Evolutionary conservation across 179 eudicot genomes (phyloP).

Genomic region (Amaranthus tricolor): DNA sequence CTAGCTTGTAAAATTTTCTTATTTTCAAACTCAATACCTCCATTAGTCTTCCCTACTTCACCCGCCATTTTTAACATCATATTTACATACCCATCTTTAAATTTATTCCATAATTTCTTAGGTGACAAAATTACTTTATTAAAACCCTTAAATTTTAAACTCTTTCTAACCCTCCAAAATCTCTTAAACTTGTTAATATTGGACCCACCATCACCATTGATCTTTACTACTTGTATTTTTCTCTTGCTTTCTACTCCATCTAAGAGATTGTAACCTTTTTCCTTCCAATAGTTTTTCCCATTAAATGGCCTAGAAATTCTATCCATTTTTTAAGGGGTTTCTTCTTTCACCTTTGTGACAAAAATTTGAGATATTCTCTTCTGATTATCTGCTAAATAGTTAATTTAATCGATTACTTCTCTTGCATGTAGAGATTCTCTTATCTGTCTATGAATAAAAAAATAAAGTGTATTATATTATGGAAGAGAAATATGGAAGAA

Average conservation of each 20-base stretch:
- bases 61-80: slow-evolving; percentile 60
- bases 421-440: too few relatives aligned
- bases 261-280: slow-evolving; percentile 22
- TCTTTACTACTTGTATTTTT: slow-evolving; percentile 28
- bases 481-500: not conserved
- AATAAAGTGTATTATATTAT: not conserved
- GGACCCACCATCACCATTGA: slow-evolving; percentile 14
- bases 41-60: slow-evolving; percentile 26
- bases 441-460: too few relatives aligned
- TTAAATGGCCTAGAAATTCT: slow-evolving; percentile 9
- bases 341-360: too few relatives aligned
- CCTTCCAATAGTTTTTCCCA: slow-evolving; percentile 12
- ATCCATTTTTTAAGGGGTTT: not conserved
- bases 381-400: too few relatives aligned
- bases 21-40: slow-evolving; percentile 26
- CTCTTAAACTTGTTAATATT: slow-evolving; percentile 8
- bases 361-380: not conserved
- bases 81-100: slow-evolving; percentile 54
- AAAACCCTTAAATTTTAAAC: slow-evolving; percentile 29
- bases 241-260: slow-evolving; percentile 26
- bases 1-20: slow-evolving; percentile 41
- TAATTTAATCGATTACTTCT: too few relatives aligned
- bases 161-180: slow-evolving; percentile 44
- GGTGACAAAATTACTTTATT: slow-evolving; percentile 35
- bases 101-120: slow-evolving; percentile 39